phyloP scores from a whole-genome alignment of 805 yeast species.

The Cyberlindnera galapagoensis region DNA sequence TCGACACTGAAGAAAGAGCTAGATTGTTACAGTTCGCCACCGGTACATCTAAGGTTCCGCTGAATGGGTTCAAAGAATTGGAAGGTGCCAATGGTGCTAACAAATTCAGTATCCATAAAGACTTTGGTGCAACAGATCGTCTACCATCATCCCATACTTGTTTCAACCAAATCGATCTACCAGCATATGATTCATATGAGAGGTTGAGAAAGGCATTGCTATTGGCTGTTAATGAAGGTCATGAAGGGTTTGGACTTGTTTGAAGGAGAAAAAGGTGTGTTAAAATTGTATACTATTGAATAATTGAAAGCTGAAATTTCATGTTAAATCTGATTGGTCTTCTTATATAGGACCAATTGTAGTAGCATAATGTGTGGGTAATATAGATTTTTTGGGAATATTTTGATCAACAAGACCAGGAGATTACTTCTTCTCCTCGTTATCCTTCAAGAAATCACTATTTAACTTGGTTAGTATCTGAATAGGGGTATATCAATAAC shows the following conservation, averaged over 20 bases:
- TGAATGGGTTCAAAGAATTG: slow-evolving; percentile 86
- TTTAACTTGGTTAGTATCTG: slow-evolving; percentile 3
- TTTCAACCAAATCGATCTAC: slow-evolving; percentile 90
- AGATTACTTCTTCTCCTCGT: slow-evolving; percentile 14
- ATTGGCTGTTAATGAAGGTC: slow-evolving; percentile 88
- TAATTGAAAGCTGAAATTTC: no score
- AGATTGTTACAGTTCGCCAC: slow-evolving; percentile 92
- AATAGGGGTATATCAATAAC: not conserved
- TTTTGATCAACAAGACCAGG: no score
- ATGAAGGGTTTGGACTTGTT: slow-evolving; percentile 93
- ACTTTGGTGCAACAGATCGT: slow-evolving; percentile 77
- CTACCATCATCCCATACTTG: slow-evolving; percentile 96
- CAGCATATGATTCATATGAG: slow-evolving; percentile 87
- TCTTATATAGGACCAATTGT: not conserved
- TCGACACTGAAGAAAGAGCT: slow-evolving; percentile 91
- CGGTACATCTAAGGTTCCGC: slow-evolving; percentile 94
- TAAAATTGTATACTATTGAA: not conserved
- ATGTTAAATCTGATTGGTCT: no score
- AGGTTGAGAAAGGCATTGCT: slow-evolving; percentile 73
- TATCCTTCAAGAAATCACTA: slow-evolving; percentile 26
- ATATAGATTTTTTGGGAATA: no score
- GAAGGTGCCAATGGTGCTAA: slow-evolving; percentile 83
- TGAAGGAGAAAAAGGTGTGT: slow-evolving; percentile 19
- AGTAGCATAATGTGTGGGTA: no score
- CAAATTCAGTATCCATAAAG: slow-evolving; percentile 84